A percentile compares a stretch with the other conserved stretches of the same genome.
Conservation (phyloP, 225 moss, liverwort and hornwort genomes). For the Straminergon stramineum region DNA sequence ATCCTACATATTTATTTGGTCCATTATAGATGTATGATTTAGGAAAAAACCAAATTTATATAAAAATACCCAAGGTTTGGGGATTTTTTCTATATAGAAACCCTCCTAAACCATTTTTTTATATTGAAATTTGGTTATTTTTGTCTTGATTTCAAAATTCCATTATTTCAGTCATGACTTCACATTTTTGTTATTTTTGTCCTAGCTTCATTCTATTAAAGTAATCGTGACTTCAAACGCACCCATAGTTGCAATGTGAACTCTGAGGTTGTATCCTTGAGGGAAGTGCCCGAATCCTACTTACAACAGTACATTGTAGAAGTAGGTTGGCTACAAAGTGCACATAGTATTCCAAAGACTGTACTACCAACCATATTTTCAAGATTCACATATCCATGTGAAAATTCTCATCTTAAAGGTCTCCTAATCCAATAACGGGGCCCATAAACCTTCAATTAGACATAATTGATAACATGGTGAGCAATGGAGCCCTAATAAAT, state of each 20-base stretch:
- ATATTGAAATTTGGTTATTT: accelerated
- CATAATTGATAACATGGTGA: accelerated
- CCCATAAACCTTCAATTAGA: accelerated
- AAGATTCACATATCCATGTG: accelerated
- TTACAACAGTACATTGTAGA: accelerated
- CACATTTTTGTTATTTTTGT: no score
- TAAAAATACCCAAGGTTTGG: accelerated
- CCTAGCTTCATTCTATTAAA: neutral
- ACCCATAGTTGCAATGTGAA: accelerated
- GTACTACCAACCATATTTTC: neutral
- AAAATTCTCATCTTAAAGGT: accelerated
- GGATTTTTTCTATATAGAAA: accelerated
- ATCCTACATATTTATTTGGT: neutral
- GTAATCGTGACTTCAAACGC: accelerated
- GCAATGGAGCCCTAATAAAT: accelerated
- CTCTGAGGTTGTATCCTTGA: accelerated
- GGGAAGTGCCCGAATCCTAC: accelerated
- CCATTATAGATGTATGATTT: neutral
- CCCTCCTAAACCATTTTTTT: no score
- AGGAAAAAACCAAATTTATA: neutral
- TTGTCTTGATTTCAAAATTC: neutral
- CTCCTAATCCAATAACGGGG: accelerated
- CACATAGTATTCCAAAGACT: accelerated
- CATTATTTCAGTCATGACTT: accelerated
- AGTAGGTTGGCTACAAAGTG: neutral